These are phyloP conservation scores for Nematocida ausubeli DNA, from an alignment of 371 early-diverging fungal genomes.

Conservation along the genomic window DNA sequence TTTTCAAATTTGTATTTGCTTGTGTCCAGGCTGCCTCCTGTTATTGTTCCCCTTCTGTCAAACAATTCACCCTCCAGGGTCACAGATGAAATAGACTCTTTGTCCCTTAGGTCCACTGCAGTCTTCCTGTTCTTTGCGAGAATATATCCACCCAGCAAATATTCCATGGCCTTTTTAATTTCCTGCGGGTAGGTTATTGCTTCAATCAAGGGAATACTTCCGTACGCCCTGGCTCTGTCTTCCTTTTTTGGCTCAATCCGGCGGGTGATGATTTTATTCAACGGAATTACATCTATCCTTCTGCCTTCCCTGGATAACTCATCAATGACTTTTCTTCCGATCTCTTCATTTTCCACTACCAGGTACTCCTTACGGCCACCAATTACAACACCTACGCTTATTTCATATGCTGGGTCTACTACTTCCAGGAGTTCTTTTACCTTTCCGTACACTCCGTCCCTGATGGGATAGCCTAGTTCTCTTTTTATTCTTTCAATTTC, in stretches of 20 bases:
- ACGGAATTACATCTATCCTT: slow-evolving; percentile 87
- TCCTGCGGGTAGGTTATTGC: slow-evolving; percentile 30
- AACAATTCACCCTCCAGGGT: slow-evolving; percentile 95
- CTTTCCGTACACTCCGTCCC: slow-evolving; percentile 69
- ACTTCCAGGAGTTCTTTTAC: slow-evolving; percentile 63
- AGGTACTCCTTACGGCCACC: slow-evolving; percentile 63
- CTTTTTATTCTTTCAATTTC: slow-evolving; percentile 39
- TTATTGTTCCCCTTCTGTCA: slow-evolving; percentile 89
- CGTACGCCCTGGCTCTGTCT: slow-evolving; percentile 69
- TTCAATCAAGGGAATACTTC: slow-evolving; percentile 63
- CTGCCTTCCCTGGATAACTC: slow-evolving; percentile 70
- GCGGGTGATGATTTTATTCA: slow-evolving; percentile 78
- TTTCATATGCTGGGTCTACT: slow-evolving; percentile 67
- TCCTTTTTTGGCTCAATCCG: slow-evolving; percentile 18
- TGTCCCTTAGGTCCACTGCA: slow-evolving; percentile 78
- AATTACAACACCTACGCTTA: slow-evolving; percentile 64
- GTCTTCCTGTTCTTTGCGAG: slow-evolving; percentile 72
- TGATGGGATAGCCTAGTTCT: slow-evolving; percentile 64
- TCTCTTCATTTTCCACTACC: slow-evolving; percentile 84
- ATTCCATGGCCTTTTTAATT: slow-evolving; percentile 76
- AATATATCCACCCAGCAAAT: slow-evolving; percentile 84
- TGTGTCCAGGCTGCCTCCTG: slow-evolving; percentile 76
- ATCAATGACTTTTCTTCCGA: slow-evolving; percentile 71
- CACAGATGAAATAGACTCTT: slow-evolving; percentile 71
- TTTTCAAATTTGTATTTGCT: slow-evolving; percentile 58